A percentile compares a stretch with the other conserved stretches of the same genome.
These are phyloP conservation scores for Tylopilus orsonianus DNA, from an alignment of 1,284 basidiomycete species.

Conservation along the genomic window DNA sequence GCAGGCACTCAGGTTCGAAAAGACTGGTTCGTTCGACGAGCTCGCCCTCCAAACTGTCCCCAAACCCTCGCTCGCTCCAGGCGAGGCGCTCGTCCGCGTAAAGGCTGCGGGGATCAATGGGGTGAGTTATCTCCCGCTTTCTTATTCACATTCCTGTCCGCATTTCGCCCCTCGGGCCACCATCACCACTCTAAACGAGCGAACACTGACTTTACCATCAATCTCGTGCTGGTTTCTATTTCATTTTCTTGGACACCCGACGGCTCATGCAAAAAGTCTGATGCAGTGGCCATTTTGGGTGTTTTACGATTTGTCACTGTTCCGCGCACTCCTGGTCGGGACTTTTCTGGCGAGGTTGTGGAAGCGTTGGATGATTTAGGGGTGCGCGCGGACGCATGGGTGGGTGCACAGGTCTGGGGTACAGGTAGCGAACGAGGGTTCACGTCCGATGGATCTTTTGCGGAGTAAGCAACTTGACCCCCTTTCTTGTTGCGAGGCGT, in stretches of 20 bases:
- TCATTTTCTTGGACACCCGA: neutral
- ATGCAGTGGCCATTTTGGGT: slow-evolving; percentile 31
- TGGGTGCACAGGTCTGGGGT: slow-evolving; percentile 35
- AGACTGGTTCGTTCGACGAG: slow-evolving; percentile 32
- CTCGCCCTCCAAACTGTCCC: slow-evolving; percentile 23
- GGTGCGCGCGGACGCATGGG: slow-evolving; percentile 17
- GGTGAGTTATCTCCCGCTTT: slow-evolving; percentile 18
- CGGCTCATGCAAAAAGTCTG: slow-evolving; percentile 22
- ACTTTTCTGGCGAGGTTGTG: slow-evolving; percentile 36
- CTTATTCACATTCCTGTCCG: neutral
- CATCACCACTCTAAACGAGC: neutral
- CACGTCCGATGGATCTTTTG: slow-evolving; percentile 34
- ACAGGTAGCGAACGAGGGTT: slow-evolving; percentile 36
- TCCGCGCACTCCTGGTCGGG: slow-evolving; percentile 32
- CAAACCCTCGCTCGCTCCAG: slow-evolving; percentile 28
- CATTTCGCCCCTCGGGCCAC: neutral
- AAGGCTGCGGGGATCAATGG: slow-evolving; percentile 35
- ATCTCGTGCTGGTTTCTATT: neutral
- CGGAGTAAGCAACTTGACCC: slow-evolving; percentile 28
- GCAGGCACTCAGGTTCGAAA: slow-evolving; percentile 35
- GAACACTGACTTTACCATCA: neutral
- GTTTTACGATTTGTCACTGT: slow-evolving; percentile 34
- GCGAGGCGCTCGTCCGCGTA: slow-evolving; percentile 34
- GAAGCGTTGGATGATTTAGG: slow-evolving; percentile 32
- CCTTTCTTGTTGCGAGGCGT: neutral